Percentiles rank a stretch among this genome's conserved stretches.
phyloP scores from a whole-genome alignment of 805 yeast genomes.

The Candida maesae region DNA sequence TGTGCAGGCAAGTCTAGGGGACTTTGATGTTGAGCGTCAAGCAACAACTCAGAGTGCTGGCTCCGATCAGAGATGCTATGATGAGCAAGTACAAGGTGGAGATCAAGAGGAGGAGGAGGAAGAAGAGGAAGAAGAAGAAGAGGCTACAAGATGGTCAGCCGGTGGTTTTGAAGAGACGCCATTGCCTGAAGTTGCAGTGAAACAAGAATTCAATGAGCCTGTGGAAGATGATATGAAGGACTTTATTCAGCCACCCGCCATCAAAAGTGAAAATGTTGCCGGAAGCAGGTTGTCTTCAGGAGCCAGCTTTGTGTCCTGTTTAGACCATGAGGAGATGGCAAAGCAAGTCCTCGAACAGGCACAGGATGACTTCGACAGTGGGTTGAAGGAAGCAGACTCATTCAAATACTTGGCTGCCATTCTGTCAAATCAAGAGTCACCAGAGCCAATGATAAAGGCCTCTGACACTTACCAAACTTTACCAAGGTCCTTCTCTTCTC shows the following conservation, averaged over 20 bases:
- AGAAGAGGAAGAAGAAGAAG: slow-evolving; percentile 5
- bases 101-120: too few relatives aligned
- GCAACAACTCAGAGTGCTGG: too few relatives aligned
- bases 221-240: not conserved
- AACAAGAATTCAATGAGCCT: not conserved
- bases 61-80: too few relatives aligned
- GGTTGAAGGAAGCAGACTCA: slow-evolving; percentile 34
- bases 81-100: not conserved
- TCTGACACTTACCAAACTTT: slow-evolving; percentile 18
- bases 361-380: slow-evolving; percentile 1
- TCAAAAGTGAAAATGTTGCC: not conserved
- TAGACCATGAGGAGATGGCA: slow-evolving; percentile 11
- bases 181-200: not conserved
- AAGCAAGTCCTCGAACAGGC: slow-evolving; percentile 1
- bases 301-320: slow-evolving; percentile 24
- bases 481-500: slow-evolving; percentile 33
- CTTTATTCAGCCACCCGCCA: not conserved
- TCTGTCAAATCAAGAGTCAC: not conserved
- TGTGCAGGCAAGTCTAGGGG: slow-evolving; percentile 1
- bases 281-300: slow-evolving; percentile 2
- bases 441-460: not conserved
- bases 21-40: slow-evolving; percentile 4
- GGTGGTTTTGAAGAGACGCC: slow-evolving; percentile 2
- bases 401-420: slow-evolving; percentile 40
- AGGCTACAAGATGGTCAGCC: slow-evolving; percentile 14